Evolutionary conservation across 768 basidiomycete species (phyloP), one percentile per base, ranked within the genome.

Genomic region (Fomitopsis pulvina): DNA sequence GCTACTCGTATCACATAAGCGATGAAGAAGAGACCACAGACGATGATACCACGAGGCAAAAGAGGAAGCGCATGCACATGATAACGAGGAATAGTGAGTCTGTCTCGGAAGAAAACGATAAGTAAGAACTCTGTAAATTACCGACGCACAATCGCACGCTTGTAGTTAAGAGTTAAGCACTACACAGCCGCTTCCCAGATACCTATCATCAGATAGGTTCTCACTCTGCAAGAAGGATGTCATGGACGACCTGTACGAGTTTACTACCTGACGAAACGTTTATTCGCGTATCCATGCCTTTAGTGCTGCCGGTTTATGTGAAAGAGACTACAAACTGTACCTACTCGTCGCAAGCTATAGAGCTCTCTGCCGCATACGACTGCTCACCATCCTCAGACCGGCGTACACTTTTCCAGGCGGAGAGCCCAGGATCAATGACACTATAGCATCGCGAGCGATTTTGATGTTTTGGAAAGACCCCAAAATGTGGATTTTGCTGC

Each of bases 401-500:
- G 93, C 89, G 58, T 97, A 90, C 5, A 92, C 90, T 63, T 92
- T 91, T 45, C 94, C 94, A 44, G 94, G 94, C 0, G 94, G 94
- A 12, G 92, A 94, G 27, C 94, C 94, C 14, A 97, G 76, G 57
- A 97, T 97, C 18, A 96, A 79, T 12, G 91, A 92, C 24, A 96
- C 94, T 54, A 99, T 84, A 5, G 96, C 93, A 66, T 97, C 95
- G 50, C 94, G 79, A 0, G 96, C 96, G 51, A 98, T 80, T 69
- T 95, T 96, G 75, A 99, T 98, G 63, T 96, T 96, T 73, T 94
- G 91, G 72, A 96, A 97, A 14, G 94, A 95, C 21, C 96, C 96
- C 67, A 99, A 84, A 58, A 99, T 97, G 60, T 97, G 94, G 32
- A 99, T 96, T 79, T 96, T 94, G 25, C 94, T 96, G 60, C 5